A percentile compares a stretch with the other conserved stretches of the same genome.
phyloP scores from a whole-genome alignment of 1,139 yeast genomes.

The Debaryomycetaceae sp. region DNA sequence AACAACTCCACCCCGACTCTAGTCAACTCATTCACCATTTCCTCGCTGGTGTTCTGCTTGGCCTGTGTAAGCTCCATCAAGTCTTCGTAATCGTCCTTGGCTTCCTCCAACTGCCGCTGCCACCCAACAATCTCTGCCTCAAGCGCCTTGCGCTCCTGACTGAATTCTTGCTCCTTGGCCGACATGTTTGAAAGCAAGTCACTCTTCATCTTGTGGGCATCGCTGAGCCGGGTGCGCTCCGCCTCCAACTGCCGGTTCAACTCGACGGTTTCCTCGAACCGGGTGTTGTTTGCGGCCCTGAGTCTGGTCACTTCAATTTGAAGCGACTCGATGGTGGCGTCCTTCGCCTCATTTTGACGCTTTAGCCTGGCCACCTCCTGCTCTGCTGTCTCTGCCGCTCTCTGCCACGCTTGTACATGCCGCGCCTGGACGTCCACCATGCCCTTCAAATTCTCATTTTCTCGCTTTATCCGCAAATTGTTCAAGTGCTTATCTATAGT shows the following conservation, averaged over 20 bases:
- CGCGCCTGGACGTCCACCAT: no score
- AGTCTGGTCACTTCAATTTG: constrained; percentile 21
- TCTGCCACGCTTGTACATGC: no score
- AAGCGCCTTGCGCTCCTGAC: constrained; percentile 46
- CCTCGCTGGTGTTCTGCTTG: constrained; percentile 26
- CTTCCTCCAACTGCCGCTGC: constrained; percentile 25
- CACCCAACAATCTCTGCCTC: constrained; percentile 48
- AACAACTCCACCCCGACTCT: constrained; percentile 18
- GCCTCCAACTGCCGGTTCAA: constrained; percentile 19
- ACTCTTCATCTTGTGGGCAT: constrained; percentile 43
- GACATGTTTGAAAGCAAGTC: constrained; percentile 66
- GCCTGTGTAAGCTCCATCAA: constrained; percentile 35
- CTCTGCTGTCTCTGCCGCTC: no score
- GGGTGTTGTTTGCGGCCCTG: constrained; percentile 13
- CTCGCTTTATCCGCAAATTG: constrained; percentile 34
- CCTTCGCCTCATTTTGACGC: constrained; percentile 15
- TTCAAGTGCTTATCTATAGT: constrained; percentile 43
- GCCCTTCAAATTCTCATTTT: constrained; percentile 14
- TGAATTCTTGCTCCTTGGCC: constrained; percentile 56
- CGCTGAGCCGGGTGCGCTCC: constrained; percentile 22
- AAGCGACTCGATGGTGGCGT: constrained; percentile 26
- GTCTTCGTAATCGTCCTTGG: constrained; percentile 50
- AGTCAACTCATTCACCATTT: constrained; percentile 25
- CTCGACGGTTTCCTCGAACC: constrained; percentile 16
- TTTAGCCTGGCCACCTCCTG: background rate